Conservation (phyloP, 129 eudicot genomes). For the Escallonia rubra region DNA sequence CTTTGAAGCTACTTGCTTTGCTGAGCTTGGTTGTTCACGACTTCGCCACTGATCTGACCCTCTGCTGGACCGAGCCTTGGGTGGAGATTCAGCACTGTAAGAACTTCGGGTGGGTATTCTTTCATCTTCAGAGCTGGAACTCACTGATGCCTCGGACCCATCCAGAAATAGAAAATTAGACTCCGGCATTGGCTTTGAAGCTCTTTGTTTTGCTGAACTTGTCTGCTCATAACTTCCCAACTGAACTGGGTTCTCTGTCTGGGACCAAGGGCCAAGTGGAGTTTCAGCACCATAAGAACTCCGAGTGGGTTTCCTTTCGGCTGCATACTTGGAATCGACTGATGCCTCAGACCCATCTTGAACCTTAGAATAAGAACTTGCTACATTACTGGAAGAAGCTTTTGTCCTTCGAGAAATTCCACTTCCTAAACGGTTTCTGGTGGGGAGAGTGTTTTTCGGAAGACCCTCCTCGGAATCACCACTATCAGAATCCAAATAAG, state of each 20-base stretch:
- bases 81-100: too few species aligned
- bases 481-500: constrained; percentile 40
- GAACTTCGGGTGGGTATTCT: too few species aligned
- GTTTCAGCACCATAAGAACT: too few species aligned
- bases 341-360: constrained; percentile 17
- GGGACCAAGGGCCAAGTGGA: too few species aligned
- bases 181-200: too few species aligned
- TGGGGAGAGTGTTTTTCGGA: constrained; percentile 18
- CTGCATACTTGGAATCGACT: constrained; percentile 15
- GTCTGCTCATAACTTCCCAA: constrained; percentile 8
- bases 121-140: too few species aligned
- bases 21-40: constrained; percentile 16
- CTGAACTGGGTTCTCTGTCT: not conserved
- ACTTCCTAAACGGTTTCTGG: constrained; percentile 27
- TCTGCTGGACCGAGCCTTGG: too few species aligned
- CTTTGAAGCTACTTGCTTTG: constrained; percentile 10
- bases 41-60: not conserved
- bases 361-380: constrained; percentile 15
- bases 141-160: too few species aligned
- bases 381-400: constrained; percentile 18
- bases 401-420: constrained; percentile 69
- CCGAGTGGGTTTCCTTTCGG: too few species aligned
- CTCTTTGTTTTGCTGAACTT: not conserved
- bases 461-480: constrained; percentile 42
- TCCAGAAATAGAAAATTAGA: too few species aligned